phyloP scores from a whole-genome alignment of 1,284 basidiomycete genomes.

The Flammula alnicola region DNA sequence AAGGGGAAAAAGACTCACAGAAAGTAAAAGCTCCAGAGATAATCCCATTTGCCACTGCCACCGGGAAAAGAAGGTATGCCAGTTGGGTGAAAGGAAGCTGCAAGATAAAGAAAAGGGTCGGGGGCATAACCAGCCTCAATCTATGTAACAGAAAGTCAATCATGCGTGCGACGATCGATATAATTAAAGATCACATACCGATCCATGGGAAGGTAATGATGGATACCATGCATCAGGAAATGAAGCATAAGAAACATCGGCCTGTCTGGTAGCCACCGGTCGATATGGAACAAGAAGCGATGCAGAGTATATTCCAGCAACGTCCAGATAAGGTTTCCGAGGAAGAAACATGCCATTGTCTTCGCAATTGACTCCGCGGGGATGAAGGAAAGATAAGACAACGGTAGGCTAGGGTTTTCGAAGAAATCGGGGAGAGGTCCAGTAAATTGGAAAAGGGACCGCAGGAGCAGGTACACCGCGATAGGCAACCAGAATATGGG shows the following conservation, averaged over 20 bases:
- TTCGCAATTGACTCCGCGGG: slow-evolving; percentile 53
- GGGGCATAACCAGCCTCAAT: slow-evolving; percentile 97
- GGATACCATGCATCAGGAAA: slow-evolving; percentile 94
- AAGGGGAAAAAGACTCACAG: slow-evolving; percentile 59
- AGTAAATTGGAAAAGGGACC: slow-evolving; percentile 85
- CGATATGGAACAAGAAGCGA: slow-evolving; percentile 98
- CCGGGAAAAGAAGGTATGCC: slow-evolving; percentile 84
- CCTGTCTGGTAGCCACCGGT: slow-evolving; percentile 86
- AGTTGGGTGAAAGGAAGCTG: slow-evolving; percentile 90
- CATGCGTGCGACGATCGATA: slow-evolving; percentile 12
- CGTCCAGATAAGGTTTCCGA: slow-evolving; percentile 94
- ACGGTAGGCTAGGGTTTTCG: slow-evolving; percentile 57
- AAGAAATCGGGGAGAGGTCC: slow-evolving; percentile 61
- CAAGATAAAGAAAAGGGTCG: slow-evolving; percentile 79
- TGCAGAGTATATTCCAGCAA: slow-evolving; percentile 95
- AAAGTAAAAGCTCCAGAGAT: slow-evolving; percentile 92
- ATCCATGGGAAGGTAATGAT: slow-evolving; percentile 98
- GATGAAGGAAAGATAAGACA: slow-evolving; percentile 49
- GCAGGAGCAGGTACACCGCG: slow-evolving; percentile 77
- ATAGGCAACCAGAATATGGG: slow-evolving; percentile 95
- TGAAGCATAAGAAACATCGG: slow-evolving; percentile 85
- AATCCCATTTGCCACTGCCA: slow-evolving; percentile 88
- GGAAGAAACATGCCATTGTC: slow-evolving; percentile 68
- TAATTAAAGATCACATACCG: slow-evolving; percentile 46
- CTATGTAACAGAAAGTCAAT: slow-evolving; percentile 42